Base-by-base conservation (phyloP, 768 basidiomycete genomes). In the Suillus paluster region DNA sequence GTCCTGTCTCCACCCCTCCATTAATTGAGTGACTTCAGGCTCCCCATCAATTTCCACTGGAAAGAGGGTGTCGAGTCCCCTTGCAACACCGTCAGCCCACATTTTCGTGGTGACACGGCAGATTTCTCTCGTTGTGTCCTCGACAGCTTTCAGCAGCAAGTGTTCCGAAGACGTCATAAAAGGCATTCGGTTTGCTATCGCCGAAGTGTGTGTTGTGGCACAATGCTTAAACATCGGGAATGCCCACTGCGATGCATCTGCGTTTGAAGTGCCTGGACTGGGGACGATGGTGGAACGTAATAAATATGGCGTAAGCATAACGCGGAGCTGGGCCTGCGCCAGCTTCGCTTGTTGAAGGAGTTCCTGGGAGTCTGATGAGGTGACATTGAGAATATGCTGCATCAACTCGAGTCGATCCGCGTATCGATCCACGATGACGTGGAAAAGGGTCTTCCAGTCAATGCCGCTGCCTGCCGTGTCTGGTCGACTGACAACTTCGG, bases 371-470 rank as follows among this genome's bases (percentile, higher is more conserved):
- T 50, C n/a, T n/a, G 30, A 58, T n/a, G 56, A 42, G 1, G 63
- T 33, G 6, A 61, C 45, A 17, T 68, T 64, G 17, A 76, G 63
- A 1, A 75, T 58, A 54, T 73, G 59, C 5, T 60, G 62, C 4
- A 68, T 55, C 25, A 70, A 34, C 49, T 77, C 75, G 15, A 79
- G 63, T 11, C 75, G 71, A 21, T 70, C 64, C 0, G 72, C 70
- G 25, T 72, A 76, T 49, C 77, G 71, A 25, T 80, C 67, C 1
- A 74, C 62, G 8, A 78, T 60, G 17, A 69, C 65, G 21, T 65
- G 73, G 30, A 72, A 23, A 23, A 78, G 64, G 2, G 72, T 65
- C 27, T 30, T 56, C 79, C 79, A 80, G 56, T 78, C 79, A 9
- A 76, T 58, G 5, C 74, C 75, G 38, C 71, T 75, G 2, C 66